Evolutionary conservation across 495 filamentous ascomycete species (phyloP).

Genomic region (Hypoxylon intermedium): DNA sequence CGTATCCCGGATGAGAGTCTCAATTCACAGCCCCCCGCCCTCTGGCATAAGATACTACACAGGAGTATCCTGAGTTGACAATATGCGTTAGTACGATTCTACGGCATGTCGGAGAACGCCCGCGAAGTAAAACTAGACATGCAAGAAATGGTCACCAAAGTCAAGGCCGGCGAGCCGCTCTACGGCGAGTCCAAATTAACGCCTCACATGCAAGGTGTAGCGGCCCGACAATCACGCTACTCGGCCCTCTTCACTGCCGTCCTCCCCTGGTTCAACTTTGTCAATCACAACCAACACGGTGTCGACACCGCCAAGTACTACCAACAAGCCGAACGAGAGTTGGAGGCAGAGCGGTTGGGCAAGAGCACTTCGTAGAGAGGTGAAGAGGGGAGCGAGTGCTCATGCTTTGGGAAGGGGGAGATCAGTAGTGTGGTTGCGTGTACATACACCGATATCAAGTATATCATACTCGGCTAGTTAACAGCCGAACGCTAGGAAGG

Average conservation of each 20-base stretch:
- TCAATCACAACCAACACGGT: slow-evolving; percentile 96
- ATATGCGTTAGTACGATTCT: slow-evolving; percentile 74
- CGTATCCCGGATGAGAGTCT: no score
- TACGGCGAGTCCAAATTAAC: slow-evolving; percentile 82
- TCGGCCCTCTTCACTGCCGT: slow-evolving; percentile 80
- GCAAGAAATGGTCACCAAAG: slow-evolving; percentile 94
- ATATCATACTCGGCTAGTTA: slow-evolving; percentile 8
- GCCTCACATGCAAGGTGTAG: slow-evolving; percentile 91
- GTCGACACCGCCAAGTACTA: slow-evolving; percentile 99
- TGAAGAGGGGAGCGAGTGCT: no score
- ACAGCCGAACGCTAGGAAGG: slow-evolving; percentile 3
- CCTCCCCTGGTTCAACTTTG: slow-evolving; percentile 95
- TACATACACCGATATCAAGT: slow-evolving; percentile 24
- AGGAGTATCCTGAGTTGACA: neutral
- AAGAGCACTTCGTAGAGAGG: slow-evolving; percentile 37
- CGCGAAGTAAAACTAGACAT: slow-evolving; percentile 95
- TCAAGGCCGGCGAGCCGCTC: slow-evolving; percentile 88
- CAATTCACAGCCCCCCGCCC: no score
- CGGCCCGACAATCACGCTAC: slow-evolving; percentile 90
- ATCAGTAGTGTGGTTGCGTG: slow-evolving; percentile 35
- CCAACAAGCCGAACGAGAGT: slow-evolving; percentile 89
- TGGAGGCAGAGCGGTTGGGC: slow-evolving; percentile 73
- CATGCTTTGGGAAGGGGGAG: slow-evolving; percentile 35
- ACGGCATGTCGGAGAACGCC: slow-evolving; percentile 89
- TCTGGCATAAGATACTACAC: no score